These are phyloP conservation scores for Rhytidhysteron rufulum DNA, from an alignment of 2,329 filamentous ascomycete genomes.

Conservation along the genomic window DNA sequence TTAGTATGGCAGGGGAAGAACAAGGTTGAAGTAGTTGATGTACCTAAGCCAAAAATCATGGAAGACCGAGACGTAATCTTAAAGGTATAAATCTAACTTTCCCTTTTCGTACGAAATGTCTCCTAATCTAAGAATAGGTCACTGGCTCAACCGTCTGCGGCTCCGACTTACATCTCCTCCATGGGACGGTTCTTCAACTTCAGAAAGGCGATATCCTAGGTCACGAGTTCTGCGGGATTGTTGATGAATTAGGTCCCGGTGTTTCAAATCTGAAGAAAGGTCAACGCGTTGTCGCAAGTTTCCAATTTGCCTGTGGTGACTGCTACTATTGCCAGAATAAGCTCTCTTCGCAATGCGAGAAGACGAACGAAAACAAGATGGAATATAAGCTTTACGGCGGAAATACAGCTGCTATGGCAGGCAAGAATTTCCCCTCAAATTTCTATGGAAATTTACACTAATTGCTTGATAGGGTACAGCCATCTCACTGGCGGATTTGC, in stretches of 20 bases:
- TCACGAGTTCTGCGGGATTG: slow-evolving; percentile 51
- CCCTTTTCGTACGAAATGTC: too few species aligned
- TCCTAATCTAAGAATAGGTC: too few species aligned
- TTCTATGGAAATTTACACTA: too few species aligned
- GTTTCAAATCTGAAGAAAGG: slow-evolving; percentile 43
- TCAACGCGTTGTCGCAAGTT: slow-evolving; percentile 72
- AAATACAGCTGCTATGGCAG: slow-evolving; percentile 65
- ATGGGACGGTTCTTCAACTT: slow-evolving; percentile 46
- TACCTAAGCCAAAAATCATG: slow-evolving; percentile 66
- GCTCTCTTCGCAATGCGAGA: slow-evolving; percentile 74
- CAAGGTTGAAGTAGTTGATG: slow-evolving; percentile 65
- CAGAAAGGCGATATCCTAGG: slow-evolving; percentile 51
- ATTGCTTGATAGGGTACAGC: slow-evolving; percentile 55
- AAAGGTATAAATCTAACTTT: slow-evolving; percentile 47
- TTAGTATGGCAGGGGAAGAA: slow-evolving; percentile 81
- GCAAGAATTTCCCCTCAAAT: too few species aligned
- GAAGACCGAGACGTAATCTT: slow-evolving; percentile 75
- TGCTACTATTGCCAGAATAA: slow-evolving; percentile 80
- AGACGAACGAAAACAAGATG: slow-evolving; percentile 70
- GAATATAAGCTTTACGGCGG: slow-evolving; percentile 75
- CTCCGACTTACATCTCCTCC: slow-evolving; percentile 57
- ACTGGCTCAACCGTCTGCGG: slow-evolving; percentile 63
- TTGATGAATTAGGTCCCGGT: slow-evolving; percentile 43
- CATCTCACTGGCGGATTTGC: slow-evolving; percentile 83
- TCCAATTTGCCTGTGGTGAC: slow-evolving; percentile 69